These are phyloP conservation scores for Yarrowia hollandica DNA, from an alignment of 805 yeast species.

Conservation along the genomic window DNA sequence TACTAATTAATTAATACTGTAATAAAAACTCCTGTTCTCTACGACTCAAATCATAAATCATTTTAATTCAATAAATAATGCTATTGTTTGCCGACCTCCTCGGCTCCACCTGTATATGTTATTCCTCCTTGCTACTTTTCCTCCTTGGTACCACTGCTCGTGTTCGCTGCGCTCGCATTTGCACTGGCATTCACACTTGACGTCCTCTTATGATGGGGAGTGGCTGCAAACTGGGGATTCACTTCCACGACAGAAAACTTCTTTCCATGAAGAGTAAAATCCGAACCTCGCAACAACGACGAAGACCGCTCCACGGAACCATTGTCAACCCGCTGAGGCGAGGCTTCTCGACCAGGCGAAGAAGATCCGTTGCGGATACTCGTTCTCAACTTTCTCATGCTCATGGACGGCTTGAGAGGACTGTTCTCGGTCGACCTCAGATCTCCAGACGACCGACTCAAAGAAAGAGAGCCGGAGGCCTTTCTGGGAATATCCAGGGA, in stretches of 20 bases:
- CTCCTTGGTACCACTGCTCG: constrained; percentile 1
- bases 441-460: constrained; percentile 11
- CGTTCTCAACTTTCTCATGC: constrained; percentile 9
- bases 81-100: too few species aligned
- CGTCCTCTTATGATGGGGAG: constrained; percentile 10
- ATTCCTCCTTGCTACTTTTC: not conserved
- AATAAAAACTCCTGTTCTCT: too few species aligned
- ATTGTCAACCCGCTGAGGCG: not conserved
- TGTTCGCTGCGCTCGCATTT: too few species aligned
- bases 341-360: constrained; percentile 6
- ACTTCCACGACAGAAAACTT: constrained; percentile 40
- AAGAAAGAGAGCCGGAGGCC: constrained; percentile 3
- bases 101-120: too few species aligned
- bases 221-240: constrained; percentile 39
- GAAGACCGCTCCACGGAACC: constrained; percentile 33
- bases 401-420: constrained; percentile 17
- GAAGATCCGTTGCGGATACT: constrained; percentile 4
- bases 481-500: constrained; percentile 21
- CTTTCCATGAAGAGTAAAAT: constrained; percentile 39
- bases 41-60: not conserved
- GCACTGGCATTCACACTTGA: too few species aligned
- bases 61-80: constrained; percentile 19
- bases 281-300: constrained; percentile 36
- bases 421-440: not conserved
- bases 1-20: too few species aligned